Conservation (phyloP, 2,329 filamentous ascomycete genomes). For the Colletotrichum horii region DNA sequence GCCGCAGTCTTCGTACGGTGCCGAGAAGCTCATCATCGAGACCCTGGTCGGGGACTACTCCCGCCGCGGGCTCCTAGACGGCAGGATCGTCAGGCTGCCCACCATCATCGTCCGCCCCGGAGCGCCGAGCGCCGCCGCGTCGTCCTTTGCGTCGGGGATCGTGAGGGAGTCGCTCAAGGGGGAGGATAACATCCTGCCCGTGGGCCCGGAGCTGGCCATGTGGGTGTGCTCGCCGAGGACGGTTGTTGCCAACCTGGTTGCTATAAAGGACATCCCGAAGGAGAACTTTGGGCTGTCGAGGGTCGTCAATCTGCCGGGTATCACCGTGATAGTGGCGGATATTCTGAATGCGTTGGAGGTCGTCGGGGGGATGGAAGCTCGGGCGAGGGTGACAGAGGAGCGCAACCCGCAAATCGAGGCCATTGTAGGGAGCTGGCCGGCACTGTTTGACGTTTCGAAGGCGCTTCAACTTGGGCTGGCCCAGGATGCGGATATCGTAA, state of each 20-base stretch:
- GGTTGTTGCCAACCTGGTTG: conserved; percentile 49
- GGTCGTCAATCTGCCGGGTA: conserved; percentile 56
- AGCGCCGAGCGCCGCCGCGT: conserved; percentile 64
- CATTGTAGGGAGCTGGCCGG: conserved; percentile 61
- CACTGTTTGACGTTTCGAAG: conserved; percentile 52
- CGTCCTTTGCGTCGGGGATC: conserved; percentile 66
- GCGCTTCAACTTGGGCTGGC: conserved; percentile 58
- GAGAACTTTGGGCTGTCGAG: conserved; percentile 45
- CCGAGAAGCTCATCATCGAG: conserved; percentile 67
- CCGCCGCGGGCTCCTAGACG: conserved; percentile 60
- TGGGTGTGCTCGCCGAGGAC: conserved; percentile 54
- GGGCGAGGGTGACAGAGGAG: conserved; percentile 50
- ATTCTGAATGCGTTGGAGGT: conserved; percentile 56
- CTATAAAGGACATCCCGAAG: conserved; percentile 43
- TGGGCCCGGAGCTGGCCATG: conserved; percentile 45
- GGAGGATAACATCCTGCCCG: conserved; percentile 46
- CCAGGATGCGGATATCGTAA: conserved; percentile 45
- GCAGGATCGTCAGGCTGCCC: conserved; percentile 60
- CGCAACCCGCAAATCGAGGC: conserved; percentile 49
- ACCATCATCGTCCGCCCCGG: conserved; percentile 67
- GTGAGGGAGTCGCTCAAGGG: conserved; percentile 64
- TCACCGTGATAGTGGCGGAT: conserved; percentile 57
- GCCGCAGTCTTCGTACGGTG: conserved; percentile 64
- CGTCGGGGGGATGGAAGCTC: conserved; percentile 51
- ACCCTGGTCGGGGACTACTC: conserved; percentile 57